Evolutionary conservation across 2,329 filamentous ascomycete species (phyloP).

Genomic region (Aureobasidium uvarum): DNA sequence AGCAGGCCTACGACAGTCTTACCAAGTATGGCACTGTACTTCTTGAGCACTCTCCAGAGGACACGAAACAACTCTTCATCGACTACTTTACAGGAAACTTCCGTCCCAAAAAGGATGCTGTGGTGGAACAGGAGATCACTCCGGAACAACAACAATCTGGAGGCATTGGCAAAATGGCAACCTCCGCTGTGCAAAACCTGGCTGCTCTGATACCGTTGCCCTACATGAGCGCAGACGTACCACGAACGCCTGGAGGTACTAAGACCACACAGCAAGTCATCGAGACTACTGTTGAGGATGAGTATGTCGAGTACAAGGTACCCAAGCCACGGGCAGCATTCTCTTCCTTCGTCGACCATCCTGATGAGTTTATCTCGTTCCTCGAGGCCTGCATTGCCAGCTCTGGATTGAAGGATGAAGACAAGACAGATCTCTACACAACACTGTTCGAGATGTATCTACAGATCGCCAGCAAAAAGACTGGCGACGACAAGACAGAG

Average conservation of each 20-base stretch:
- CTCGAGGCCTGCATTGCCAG: slow-evolving; percentile 82
- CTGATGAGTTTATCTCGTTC: slow-evolving; percentile 87
- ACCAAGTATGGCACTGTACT: slow-evolving; percentile 95
- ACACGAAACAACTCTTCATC: slow-evolving; percentile 84
- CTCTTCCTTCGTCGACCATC: slow-evolving; percentile 92
- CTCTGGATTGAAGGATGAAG: slow-evolving; percentile 65
- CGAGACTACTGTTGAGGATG: slow-evolving; percentile 53
- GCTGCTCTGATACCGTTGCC: slow-evolving; percentile 80
- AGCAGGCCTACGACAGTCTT: slow-evolving; percentile 78
- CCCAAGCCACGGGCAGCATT: slow-evolving; percentile 88
- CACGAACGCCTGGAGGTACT: slow-evolving; percentile 52
- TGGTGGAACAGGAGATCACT: slow-evolving; percentile 50
- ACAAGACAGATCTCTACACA: slow-evolving; percentile 85
- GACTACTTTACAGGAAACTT: slow-evolving; percentile 92
- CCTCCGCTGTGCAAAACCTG: slow-evolving; percentile 79
- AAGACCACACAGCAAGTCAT: slow-evolving; percentile 56
- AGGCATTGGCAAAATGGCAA: slow-evolving; percentile 51
- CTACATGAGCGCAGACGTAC: slow-evolving; percentile 69
- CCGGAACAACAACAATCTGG: slow-evolving; percentile 44
- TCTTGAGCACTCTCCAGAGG: slow-evolving; percentile 77
- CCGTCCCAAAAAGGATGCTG: slow-evolving; percentile 65
- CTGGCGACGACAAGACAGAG: slow-evolving; percentile 65
- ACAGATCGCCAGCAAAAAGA: slow-evolving; percentile 76
- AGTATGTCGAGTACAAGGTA: slow-evolving; percentile 64
- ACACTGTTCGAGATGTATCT: slow-evolving; percentile 98